Evolutionary conservation across 2,329 filamentous ascomycete species (phyloP).

Genomic region (Microsporum audouinii): DNA sequence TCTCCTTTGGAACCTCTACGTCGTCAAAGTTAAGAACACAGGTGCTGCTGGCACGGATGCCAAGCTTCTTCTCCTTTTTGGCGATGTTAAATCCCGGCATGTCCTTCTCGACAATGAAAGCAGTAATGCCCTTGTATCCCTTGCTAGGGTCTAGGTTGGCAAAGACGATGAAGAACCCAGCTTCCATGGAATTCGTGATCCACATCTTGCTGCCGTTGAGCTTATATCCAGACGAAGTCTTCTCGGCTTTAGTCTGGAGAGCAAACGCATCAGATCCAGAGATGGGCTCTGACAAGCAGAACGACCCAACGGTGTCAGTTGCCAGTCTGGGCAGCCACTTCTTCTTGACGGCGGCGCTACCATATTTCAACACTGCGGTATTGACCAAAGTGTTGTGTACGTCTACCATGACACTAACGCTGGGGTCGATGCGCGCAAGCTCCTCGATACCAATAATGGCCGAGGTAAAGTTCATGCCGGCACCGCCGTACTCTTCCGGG

Average conservation of each 20-base stretch:
- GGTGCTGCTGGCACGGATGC: conserved; percentile 88
- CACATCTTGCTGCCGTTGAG: conserved; percentile 97
- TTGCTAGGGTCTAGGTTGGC: conserved; percentile 86
- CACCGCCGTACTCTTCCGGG: conserved; percentile 89
- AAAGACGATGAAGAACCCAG: conserved; percentile 93
- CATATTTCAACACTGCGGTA: conserved; percentile 80
- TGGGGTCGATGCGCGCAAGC: conserved; percentile 84
- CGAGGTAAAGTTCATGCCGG: conserved; percentile 96
- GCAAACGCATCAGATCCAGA: conserved; percentile 96
- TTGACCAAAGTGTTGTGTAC: conserved; percentile 98
- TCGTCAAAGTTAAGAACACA: conserved; percentile 98
- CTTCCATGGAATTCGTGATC: conserved; percentile 97
- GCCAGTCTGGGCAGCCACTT: conserved; percentile 83
- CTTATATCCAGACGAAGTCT: conserved; percentile 71
- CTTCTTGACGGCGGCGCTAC: conserved; percentile 62
- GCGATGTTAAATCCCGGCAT: conserved; percentile 84
- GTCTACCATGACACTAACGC: conserved; percentile 87
- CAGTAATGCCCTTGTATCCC: conserved; percentile 94
- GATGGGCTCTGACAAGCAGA: conserved; percentile 84
- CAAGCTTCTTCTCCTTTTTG: conserved; percentile 99
- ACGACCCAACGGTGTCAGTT: conserved; percentile 78
- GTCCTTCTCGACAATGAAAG: conserved; percentile 87
- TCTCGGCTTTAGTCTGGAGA: conserved; percentile 76
- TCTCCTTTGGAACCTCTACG: conserved; percentile 76
- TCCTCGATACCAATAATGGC: conserved; percentile 97